Evolutionary conservation across 306 rosid species (phyloP).

Genomic region (Hippophae gyantsensis): DNA sequence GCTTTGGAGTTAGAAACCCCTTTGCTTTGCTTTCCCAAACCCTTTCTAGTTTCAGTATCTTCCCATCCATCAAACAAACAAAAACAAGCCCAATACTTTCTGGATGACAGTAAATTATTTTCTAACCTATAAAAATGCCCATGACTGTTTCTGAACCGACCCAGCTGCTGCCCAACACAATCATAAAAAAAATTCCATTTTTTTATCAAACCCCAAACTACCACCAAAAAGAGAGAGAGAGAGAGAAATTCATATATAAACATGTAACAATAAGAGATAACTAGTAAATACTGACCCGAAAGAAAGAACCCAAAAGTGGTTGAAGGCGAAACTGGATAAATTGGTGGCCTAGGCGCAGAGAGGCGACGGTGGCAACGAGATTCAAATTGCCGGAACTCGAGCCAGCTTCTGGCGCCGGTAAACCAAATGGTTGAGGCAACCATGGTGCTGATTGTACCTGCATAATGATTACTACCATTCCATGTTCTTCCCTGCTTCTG

Average conservation of each 20-base stretch:
- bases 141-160: slow-evolving; percentile 27
- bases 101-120: slow-evolving; percentile 28
- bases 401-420: slow-evolving; percentile 23
- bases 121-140: slow-evolving; percentile 3
- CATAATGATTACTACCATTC: no score
- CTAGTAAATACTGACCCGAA: slow-evolving; percentile 30
- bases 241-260: neutral
- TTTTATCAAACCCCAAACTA: neutral
- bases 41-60: slow-evolving; percentile 18
- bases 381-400: slow-evolving; percentile 24
- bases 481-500: no score
- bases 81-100: slow-evolving; percentile 37
- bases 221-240: neutral
- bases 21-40: slow-evolving; percentile 21
- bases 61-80: slow-evolving; percentile 48
- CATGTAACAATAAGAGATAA: neutral
- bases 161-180: slow-evolving; percentile 34
- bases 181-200: slow-evolving; percentile 1
- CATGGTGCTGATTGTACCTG: neutral
- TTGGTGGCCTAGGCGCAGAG: slow-evolving; percentile 42
- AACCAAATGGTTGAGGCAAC: slow-evolving; percentile 14
- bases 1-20: slow-evolving; percentile 31
- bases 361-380: slow-evolving; percentile 49
- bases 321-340: slow-evolving; percentile 28
- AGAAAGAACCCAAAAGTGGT: slow-evolving; percentile 36